Evolutionary conservation across 1,284 basidiomycete genomes (phyloP).

Genomic region (Melampsora americana): DNA sequence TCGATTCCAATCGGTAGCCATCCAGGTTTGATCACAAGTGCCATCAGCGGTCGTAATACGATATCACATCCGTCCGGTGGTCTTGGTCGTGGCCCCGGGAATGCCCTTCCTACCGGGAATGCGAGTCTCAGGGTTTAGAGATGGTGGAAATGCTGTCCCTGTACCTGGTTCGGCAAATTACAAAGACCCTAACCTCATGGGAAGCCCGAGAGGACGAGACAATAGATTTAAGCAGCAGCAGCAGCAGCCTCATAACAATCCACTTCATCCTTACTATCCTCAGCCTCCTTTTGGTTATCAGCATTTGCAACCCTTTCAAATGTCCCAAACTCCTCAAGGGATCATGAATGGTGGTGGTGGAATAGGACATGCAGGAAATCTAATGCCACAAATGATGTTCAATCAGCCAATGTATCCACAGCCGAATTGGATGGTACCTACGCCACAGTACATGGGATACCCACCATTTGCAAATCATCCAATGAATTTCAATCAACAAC

Average conservation of each 20-base stretch:
- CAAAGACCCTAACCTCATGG: not conserved
- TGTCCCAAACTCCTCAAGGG: not conserved
- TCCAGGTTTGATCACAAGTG: constrained; percentile 14
- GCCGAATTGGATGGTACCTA: constrained; percentile 3
- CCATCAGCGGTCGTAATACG: constrained; percentile 42
- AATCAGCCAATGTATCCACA: constrained; percentile 1
- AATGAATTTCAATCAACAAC: no score
- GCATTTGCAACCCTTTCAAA: not conserved
- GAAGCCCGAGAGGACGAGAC: not conserved
- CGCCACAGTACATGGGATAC: not conserved
- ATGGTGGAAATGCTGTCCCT: not conserved
- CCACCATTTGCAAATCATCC: not conserved
- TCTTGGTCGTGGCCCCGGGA: constrained; percentile 42
- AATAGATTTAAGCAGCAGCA: not conserved
- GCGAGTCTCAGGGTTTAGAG: constrained; percentile 37
- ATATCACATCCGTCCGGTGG: constrained; percentile 42
- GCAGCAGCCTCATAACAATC: not conserved
- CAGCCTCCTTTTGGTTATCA: not conserved
- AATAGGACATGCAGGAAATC: not conserved
- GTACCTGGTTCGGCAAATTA: constrained; percentile 3
- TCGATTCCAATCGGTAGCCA: constrained; percentile 16
- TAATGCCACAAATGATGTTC: not conserved
- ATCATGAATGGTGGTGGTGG: not conserved
- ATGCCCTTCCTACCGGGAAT: constrained; percentile 41
- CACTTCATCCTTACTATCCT: not conserved